Percentiles rank a stretch among this genome's conserved stretches.
Conservation (phyloP, 495 filamentous ascomycete genomes). For the Melanomma pulvis-pyrius region DNA sequence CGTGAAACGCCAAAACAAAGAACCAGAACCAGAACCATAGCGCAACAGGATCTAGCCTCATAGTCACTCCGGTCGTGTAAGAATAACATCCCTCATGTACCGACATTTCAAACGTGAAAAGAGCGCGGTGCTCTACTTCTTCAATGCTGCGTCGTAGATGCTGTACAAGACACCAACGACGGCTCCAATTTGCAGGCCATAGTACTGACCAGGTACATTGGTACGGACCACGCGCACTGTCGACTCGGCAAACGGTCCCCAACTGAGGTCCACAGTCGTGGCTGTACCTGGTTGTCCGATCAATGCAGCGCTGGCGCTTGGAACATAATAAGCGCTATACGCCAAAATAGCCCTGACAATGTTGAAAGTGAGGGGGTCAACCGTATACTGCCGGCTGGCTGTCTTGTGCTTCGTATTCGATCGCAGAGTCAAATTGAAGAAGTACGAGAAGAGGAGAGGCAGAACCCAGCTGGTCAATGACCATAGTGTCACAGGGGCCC, state of each 20-base stretch:
- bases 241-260: conserved; percentile 60
- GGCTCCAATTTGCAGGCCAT: conserved; percentile 70
- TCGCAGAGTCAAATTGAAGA: conserved; percentile 76
- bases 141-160: conserved; percentile 82
- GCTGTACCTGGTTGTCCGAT: conserved; percentile 1
- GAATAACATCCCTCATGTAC: background rate
- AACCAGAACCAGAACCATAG: background rate
- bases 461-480: conserved; percentile 66
- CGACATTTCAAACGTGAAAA: background rate
- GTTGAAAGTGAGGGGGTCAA: conserved; percentile 88
- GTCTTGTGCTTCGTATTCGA: conserved; percentile 42
- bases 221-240: conserved; percentile 64
- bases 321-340: conserved; percentile 67
- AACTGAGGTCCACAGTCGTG: conserved; percentile 66
- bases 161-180: conserved; percentile 69
- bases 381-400: conserved; percentile 51
- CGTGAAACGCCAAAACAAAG: too few relatives aligned
- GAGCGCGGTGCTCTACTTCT: conserved; percentile 56
- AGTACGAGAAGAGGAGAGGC: conserved; percentile 74
- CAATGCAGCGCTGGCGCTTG: background rate
- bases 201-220: conserved; percentile 70
- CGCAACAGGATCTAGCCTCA: background rate
- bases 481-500: conserved; percentile 82
- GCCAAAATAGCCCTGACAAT: conserved; percentile 79
- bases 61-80: background rate